Conservation (phyloP, 1,139 yeast genomes). For the Lodderomyces oxycetoniae region DNA sequence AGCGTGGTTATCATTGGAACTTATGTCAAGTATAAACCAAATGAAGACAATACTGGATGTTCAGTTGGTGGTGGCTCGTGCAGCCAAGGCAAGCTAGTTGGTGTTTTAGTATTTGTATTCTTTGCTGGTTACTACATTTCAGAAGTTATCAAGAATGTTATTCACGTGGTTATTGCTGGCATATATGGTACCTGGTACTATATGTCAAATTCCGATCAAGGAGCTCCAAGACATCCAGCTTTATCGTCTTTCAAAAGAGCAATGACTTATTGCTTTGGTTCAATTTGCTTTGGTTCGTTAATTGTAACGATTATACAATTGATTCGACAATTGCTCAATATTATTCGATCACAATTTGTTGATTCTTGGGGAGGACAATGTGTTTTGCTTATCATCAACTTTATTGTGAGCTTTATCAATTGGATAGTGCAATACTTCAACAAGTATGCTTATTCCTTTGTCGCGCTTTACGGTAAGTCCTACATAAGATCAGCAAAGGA, state of each 20-base stretch:
- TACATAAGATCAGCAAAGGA: slow-evolving; percentile 75
- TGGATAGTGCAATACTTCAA: slow-evolving; percentile 85
- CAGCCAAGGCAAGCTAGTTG: slow-evolving; percentile 62
- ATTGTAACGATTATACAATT: slow-evolving; percentile 74
- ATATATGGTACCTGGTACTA: slow-evolving; percentile 92
- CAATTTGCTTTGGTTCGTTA: slow-evolving; percentile 83
- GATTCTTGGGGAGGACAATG: slow-evolving; percentile 53
- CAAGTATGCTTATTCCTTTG: slow-evolving; percentile 83
- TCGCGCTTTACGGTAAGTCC: slow-evolving; percentile 81
- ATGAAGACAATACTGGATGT: slow-evolving; percentile 33
- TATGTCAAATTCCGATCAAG: slow-evolving; percentile 69
- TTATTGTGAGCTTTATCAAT: slow-evolving; percentile 60
- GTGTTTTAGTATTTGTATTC: slow-evolving; percentile 62
- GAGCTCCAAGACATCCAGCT: slow-evolving; percentile 78
- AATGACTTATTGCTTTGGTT: slow-evolving; percentile 82
- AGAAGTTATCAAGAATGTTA: slow-evolving; percentile 79
- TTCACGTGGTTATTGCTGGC: slow-evolving; percentile 81
- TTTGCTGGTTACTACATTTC: slow-evolving; percentile 85
- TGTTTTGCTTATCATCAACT: slow-evolving; percentile 52
- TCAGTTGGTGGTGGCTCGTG: slow-evolving; percentile 59
- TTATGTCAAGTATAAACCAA: slow-evolving; percentile 64
- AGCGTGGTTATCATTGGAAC: slow-evolving; percentile 67
- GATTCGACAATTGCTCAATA: slow-evolving; percentile 44
- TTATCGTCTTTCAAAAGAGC: slow-evolving; percentile 79
- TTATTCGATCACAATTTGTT: slow-evolving; percentile 50